Evolutionary conservation across 2,329 filamentous ascomycete genomes (phyloP), one percentile per base, ranked within the genome.

Genomic region (Colletotrichum sp.): DNA sequence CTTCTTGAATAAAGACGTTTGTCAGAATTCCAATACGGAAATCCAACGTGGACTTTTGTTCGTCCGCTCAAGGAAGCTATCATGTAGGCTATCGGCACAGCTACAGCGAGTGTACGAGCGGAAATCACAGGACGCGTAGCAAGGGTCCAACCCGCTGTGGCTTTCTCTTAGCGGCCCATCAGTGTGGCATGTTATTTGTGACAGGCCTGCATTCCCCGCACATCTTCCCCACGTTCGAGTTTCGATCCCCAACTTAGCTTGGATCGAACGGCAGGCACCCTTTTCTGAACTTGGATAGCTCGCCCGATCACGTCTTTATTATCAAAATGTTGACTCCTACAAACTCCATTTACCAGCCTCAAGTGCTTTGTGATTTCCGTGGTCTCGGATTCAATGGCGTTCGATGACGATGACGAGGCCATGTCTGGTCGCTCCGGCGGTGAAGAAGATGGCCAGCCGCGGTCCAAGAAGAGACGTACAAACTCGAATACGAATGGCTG

Each of bases 151-250:
- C 66, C 66, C 48, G 30, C 63, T 30, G 69, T 66, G 61, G 69
- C 61, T 72, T 66, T 11, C 30, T 44, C 64, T 52, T 15, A 67
- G 60, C 61, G 25, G n/a, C 3, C 59, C 44, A 30, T 28, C 64
- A 66, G 44, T 3, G 27, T 57, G 60, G 69, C 60, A 39, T 59
- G 69, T 66, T 22, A 25, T 34, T 39, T 44, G 48, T 72, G 69
- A 72, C 30, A 52, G 27, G 30, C 68, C 30, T 65, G 15, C 32
- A 22, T 72, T 68, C 70, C 64, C 70, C 70, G 64, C 70, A 72
- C 48, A 57, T 27, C 55, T 68, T 72, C 64, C 64, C 70, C 70
- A 68, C 70, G 64, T 64, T 57, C 28, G 27, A 67, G 48, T 30
- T 32, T 52, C 63, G 25, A 59, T 48, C 32, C 30, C 66, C 44